Evolutionary conservation across 768 basidiomycete genomes (phyloP).

Genomic region (Tylopilus balloui): DNA sequence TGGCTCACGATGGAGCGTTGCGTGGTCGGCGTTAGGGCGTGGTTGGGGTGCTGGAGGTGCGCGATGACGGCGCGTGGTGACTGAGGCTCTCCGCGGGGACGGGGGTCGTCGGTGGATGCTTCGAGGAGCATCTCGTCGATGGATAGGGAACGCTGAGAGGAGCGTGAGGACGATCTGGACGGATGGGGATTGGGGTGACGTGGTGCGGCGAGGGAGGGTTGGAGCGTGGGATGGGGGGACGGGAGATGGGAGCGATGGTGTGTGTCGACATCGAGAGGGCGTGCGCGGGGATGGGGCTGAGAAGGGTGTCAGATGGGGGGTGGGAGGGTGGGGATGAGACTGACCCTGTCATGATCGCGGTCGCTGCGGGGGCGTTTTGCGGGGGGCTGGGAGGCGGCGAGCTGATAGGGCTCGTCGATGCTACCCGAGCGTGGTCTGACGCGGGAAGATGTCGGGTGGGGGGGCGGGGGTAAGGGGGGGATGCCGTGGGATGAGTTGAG

Average conservation of each 20-base stretch:
- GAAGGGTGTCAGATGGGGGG: conserved; percentile 8
- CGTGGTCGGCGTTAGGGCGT: conserved; percentile 10
- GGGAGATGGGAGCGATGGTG: conserved; percentile 28
- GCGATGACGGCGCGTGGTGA: conserved; percentile 28
- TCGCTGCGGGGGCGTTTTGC: conserved; percentile 44
- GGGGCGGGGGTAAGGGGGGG: conserved; percentile 38
- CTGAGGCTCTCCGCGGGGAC: conserved; percentile 30
- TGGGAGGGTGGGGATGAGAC: not conserved
- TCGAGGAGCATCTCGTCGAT: conserved; percentile 49
- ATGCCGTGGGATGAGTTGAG: conserved; percentile 30
- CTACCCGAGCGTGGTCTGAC: conserved; percentile 44
- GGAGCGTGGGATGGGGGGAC: conserved; percentile 12
- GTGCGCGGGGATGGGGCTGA: conserved; percentile 18
- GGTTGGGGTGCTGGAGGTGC: conserved; percentile 31
- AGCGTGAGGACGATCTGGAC: conserved; percentile 34
- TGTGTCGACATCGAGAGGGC: conserved; percentile 20
- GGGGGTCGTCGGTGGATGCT: conserved; percentile 38
- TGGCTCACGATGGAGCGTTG: conserved; percentile 24
- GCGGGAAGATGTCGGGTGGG: conserved; percentile 30
- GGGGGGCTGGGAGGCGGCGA: conserved; percentile 42
- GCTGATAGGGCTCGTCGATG: conserved; percentile 34
- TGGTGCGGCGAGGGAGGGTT: conserved; percentile 8
- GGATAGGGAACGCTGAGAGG: conserved; percentile 33
- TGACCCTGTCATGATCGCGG: conserved; percentile 31
- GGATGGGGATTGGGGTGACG: conserved; percentile 13